Percentiles rank a stretch among this genome's conserved stretches.
phyloP scores from a whole-genome alignment of 768 basidiomycete species.

The Hygrophoropsis aurantiaca region DNA sequence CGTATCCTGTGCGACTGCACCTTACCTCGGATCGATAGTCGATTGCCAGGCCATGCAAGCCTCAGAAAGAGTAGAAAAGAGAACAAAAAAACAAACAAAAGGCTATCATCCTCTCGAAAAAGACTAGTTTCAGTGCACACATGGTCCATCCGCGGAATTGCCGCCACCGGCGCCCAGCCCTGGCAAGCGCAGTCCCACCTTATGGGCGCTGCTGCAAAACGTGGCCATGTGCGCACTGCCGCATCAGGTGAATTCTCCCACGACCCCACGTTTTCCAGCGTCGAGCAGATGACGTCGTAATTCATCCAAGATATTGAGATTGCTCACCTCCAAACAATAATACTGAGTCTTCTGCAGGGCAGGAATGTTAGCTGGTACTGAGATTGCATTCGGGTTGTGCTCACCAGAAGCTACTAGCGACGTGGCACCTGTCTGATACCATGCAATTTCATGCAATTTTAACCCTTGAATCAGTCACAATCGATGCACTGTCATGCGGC shows the following conservation, averaged over 20 bases:
- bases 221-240: constrained; percentile 5
- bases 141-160: too few relatives aligned
- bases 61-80: too few relatives aligned
- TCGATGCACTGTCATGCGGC: not conserved
- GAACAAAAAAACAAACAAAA: too few relatives aligned
- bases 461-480: constrained; percentile 5
- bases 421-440: too few relatives aligned
- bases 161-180: not conserved
- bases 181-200: not conserved
- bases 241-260: constrained; percentile 26
- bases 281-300: constrained; percentile 29
- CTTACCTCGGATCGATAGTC: constrained; percentile 12
- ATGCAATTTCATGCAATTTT: constrained; percentile 1
- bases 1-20: constrained; percentile 9
- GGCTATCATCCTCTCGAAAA: too few relatives aligned
- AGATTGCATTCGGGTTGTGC: too few relatives aligned
- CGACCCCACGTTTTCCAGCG: constrained; percentile 42
- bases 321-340: constrained; percentile 21
- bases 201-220: not conserved
- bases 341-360: not conserved
- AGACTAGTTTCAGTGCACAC: too few relatives aligned
- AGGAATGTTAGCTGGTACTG: too few relatives aligned
- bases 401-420: too few relatives aligned
- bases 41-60: too few relatives aligned
- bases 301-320: not conserved